These are phyloP conservation scores for Aureobasidium sp. DNA, from an alignment of 2,329 filamentous ascomycete species.

Conservation along the genomic window DNA sequence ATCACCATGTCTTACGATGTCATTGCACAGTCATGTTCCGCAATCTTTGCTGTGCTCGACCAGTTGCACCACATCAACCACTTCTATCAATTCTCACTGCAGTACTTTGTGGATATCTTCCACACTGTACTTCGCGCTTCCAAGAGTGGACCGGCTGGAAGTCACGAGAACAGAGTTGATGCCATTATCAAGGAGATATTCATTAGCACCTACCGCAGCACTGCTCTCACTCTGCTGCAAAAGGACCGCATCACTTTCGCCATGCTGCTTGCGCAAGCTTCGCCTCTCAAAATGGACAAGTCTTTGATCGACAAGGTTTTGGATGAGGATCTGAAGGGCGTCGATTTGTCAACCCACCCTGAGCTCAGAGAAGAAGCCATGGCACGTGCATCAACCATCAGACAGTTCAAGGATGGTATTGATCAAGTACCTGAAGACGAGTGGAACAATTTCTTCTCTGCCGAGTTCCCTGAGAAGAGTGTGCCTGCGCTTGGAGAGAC, in stretches of 20 bases:
- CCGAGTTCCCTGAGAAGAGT: conserved; percentile 78
- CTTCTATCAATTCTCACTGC: conserved; percentile 98
- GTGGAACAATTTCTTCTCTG: conserved; percentile 76
- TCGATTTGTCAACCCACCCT: conserved; percentile 65
- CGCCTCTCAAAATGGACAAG: conserved; percentile 95
- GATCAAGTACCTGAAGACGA: conserved; percentile 51
- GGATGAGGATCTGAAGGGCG: conserved; percentile 65
- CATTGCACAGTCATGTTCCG: conserved; percentile 90
- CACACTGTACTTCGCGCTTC: conserved; percentile 80
- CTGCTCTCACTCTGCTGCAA: conserved; percentile 84
- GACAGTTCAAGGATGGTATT: conserved; percentile 64
- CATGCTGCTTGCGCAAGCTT: conserved; percentile 88
- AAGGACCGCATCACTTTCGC: conserved; percentile 91
- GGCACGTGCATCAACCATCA: conserved; percentile 58
- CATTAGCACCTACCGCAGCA: conserved; percentile 82
- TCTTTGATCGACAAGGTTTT: conserved; percentile 77
- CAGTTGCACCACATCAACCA: conserved; percentile 97
- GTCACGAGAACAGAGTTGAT: conserved; percentile 62
- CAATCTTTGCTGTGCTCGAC: conserved; percentile 92
- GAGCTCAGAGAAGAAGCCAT: conserved; percentile 61
- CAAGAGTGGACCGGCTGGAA: conserved; percentile 56
- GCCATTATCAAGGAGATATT: conserved; percentile 89
- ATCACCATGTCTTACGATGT: conserved; percentile 92
- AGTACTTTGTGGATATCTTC: conserved; percentile 98
- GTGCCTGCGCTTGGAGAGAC: conserved; percentile 69